A percentile compares a stretch with the other conserved stretches of the same genome.
Evolutionary conservation across 306 rosid genomes (phyloP).

Genomic region (Glycine soja): DNA sequence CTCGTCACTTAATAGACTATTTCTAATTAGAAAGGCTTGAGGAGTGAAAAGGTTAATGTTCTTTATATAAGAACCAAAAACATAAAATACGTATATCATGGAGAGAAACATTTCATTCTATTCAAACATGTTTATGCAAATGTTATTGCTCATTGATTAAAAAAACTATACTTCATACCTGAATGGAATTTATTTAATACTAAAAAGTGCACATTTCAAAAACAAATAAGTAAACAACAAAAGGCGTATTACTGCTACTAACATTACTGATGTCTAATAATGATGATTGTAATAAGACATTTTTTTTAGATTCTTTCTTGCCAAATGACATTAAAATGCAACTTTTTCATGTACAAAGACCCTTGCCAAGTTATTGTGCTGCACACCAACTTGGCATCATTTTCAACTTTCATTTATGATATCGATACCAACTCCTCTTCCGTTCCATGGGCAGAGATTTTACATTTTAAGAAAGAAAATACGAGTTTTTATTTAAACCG

Average conservation of each 20-base stretch:
- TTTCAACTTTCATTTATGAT: neutral
- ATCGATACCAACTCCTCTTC: neutral
- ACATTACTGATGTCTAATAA: neutral
- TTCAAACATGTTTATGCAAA: no score
- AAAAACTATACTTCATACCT: neutral
- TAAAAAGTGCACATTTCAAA: neutral
- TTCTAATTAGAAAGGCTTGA: no score
- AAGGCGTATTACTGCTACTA: neutral
- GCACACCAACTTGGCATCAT: neutral
- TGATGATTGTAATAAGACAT: neutral
- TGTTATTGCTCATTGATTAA: no score
- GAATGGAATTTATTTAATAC: neutral
- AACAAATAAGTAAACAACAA: neutral
- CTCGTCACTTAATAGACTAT: no score
- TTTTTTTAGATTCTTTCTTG: neutral
- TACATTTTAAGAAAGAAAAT: neutral
- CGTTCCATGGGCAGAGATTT: neutral
- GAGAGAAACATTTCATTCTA: no score
- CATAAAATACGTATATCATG: no score
- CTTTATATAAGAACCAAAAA: no score
- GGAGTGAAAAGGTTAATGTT: no score
- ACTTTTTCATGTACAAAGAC: constrained; percentile 2
- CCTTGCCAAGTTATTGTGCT: neutral
- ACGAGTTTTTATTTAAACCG: neutral
- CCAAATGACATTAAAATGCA: neutral